Evolutionary conservation across 2,329 filamentous ascomycete genomes (phyloP).

Genomic region (Epichloe bromicola): DNA sequence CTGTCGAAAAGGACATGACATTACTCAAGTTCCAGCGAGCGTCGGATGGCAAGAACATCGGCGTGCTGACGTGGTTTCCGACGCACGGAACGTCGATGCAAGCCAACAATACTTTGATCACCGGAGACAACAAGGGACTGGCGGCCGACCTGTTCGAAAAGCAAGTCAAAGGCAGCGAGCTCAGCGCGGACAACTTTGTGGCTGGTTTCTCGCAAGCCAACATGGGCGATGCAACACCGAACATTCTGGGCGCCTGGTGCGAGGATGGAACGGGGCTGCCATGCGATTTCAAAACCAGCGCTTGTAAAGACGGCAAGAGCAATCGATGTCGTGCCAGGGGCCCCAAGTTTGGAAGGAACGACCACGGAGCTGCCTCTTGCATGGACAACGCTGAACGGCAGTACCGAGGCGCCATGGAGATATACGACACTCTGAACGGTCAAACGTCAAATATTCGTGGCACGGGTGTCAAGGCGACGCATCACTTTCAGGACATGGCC

Average conservation of each 20-base stretch:
- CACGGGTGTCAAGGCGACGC: slow-evolving; percentile 60
- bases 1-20: slow-evolving; percentile 63
- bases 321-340: slow-evolving; percentile 60
- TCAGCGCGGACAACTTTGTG: slow-evolving; percentile 56
- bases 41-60: slow-evolving; percentile 59
- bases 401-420: slow-evolving; percentile 38
- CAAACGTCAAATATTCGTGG: slow-evolving; percentile 41
- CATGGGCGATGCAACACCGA: slow-evolving; percentile 80
- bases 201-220: slow-evolving; percentile 87
- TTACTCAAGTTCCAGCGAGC: slow-evolving; percentile 61
- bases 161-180: slow-evolving; percentile 39
- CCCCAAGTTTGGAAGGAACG: slow-evolving; percentile 50
- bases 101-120: slow-evolving; percentile 78
- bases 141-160: slow-evolving; percentile 75
- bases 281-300: slow-evolving; percentile 66
- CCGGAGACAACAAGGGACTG: slow-evolving; percentile 88
- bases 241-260: slow-evolving; percentile 72
- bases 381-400: slow-evolving; percentile 61
- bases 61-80: slow-evolving; percentile 80
- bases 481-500: slow-evolving; percentile 68
- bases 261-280: slow-evolving; percentile 62
- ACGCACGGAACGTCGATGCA: slow-evolving; percentile 85
- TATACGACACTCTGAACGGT: slow-evolving; percentile 38
- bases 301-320: slow-evolving; percentile 54
- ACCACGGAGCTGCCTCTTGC: slow-evolving; percentile 62